Base-by-base conservation (phyloP, 164 flowering plant genomes). In the Kingdonia uniflora region DNA sequence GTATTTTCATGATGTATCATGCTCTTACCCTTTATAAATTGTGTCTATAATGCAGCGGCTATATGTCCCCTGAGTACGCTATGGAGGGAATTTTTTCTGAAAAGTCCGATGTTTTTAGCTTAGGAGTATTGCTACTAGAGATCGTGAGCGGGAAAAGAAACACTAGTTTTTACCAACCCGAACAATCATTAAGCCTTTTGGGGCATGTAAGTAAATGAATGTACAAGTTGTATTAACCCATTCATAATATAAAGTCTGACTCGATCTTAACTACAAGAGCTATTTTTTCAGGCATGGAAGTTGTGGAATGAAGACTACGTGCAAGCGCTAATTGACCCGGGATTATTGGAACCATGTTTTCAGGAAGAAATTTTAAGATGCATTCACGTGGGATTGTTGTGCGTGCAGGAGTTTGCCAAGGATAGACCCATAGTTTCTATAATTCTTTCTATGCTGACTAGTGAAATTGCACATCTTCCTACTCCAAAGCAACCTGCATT, bases 31-130 rank as follows among this genome's bases (percentile, higher is more conserved):
- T 7, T 44, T 44, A 2, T 22, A 13, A 12, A 14, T 17, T 21
- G 12, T 22, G 23, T 47, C n/a, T 14, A 14, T 37, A 46, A 51
- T 47, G 38, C 58, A 63, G 67, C 23, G 62, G 67, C 6, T 58
- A 64, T 21, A 57, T 64, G 62, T 57, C 58, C 21, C 67, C 67
- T n/a, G 62, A 64, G 37, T 64, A 52, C 58, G 67, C 54, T 2
- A 47, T 57, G 57, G 54, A 54, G 10, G 62, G 62, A 11, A 5
- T 10, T 1, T 57, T 57, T 33, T 64, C 67, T 5, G 57, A 26
- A 11, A 63, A 63, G 29, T 57, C 57, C 0, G 62, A 63, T 19
- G 67, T 63, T 11, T 63, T 45, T 21, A 64, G 62, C 48, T 64
- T 64, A 41, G 67, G 67, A 6, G 62, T 64, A 3, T 23, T 64